Conservation (phyloP, 768 basidiomycete species). For the Lentinula raphanica region DNA sequence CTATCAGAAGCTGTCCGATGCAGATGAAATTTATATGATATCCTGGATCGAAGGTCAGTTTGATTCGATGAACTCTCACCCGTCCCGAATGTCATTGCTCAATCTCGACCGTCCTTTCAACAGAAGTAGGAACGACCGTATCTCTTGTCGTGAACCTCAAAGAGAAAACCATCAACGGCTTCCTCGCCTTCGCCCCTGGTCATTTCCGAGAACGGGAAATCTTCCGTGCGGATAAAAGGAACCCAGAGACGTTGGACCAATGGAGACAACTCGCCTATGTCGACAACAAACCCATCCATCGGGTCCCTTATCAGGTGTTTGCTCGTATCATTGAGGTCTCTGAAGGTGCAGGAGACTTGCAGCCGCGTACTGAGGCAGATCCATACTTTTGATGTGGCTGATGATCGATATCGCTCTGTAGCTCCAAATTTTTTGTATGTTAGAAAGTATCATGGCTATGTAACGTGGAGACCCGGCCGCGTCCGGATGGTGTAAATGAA, state of each 20-base stretch:
- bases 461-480: too few relatives aligned
- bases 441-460: too few relatives aligned
- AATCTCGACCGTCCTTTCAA: too few relatives aligned
- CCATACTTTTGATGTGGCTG: neutral
- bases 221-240: neutral
- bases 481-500: too few relatives aligned
- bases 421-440: too few relatives aligned
- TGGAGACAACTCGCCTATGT: neutral
- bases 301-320: neutral
- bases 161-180: neutral
- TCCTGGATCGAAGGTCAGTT: neutral
- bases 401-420: too few relatives aligned
- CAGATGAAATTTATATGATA: neutral
- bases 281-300: neutral
- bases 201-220: neutral
- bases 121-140: neutral
- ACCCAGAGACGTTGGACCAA: neutral
- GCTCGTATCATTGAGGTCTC: neutral
- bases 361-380: neutral
- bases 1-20: neutral
- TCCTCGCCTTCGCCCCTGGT: neutral
- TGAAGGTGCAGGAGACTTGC: neutral
- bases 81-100: neutral
- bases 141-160: neutral
- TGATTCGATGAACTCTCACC: slow-evolving; percentile 16